Evolutionary conservation across 2,329 filamentous ascomycete genomes (phyloP).

Genomic region (Arthrobotrys conoides): DNA sequence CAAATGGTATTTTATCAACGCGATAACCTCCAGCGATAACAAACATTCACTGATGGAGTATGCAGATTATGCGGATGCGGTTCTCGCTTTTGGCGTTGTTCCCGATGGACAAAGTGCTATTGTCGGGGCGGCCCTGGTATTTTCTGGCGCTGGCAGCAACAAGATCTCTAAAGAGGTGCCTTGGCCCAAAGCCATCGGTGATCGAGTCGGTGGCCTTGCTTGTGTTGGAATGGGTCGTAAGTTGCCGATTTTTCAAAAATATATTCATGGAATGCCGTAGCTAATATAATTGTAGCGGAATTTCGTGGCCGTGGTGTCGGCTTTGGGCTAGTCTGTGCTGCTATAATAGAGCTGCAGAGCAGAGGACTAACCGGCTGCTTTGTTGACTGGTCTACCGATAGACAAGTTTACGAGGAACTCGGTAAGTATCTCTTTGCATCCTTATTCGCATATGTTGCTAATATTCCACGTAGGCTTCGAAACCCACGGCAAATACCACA

Average conservation of each 20-base stretch:
- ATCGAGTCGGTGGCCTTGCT: constrained; percentile 64
- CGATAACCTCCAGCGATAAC: not conserved
- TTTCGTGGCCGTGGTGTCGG: constrained; percentile 63
- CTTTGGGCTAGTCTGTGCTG: constrained; percentile 63
- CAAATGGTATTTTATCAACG: constrained; percentile 55
- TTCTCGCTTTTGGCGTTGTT: constrained; percentile 62
- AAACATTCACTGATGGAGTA: constrained; percentile 3
- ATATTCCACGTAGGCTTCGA: constrained; percentile 39
- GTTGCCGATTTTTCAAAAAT: constrained; percentile 29
- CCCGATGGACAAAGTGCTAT: constrained; percentile 55
- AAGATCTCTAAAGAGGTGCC: constrained; percentile 65
- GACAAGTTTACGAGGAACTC: constrained; percentile 56
- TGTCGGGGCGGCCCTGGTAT: constrained; percentile 64
- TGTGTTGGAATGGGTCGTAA: constrained; percentile 64
- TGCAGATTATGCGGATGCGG: constrained; percentile 64
- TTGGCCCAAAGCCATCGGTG: constrained; percentile 64
- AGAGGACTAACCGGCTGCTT: constrained; percentile 64
- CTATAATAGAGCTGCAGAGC: constrained; percentile 64
- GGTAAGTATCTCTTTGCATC: constrained; percentile 8
- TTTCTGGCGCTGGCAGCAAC: constrained; percentile 63
- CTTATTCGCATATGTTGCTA: not conserved
- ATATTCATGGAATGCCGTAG: not conserved
- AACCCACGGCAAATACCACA: constrained; percentile 58
- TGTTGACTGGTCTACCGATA: constrained; percentile 64
- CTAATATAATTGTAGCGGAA: constrained; percentile 58